A percentile compares a stretch with the other conserved stretches of the same genome.
Conservation (phyloP, 108 stramenopile genomes). For the Cyclotella baltica region DNA sequence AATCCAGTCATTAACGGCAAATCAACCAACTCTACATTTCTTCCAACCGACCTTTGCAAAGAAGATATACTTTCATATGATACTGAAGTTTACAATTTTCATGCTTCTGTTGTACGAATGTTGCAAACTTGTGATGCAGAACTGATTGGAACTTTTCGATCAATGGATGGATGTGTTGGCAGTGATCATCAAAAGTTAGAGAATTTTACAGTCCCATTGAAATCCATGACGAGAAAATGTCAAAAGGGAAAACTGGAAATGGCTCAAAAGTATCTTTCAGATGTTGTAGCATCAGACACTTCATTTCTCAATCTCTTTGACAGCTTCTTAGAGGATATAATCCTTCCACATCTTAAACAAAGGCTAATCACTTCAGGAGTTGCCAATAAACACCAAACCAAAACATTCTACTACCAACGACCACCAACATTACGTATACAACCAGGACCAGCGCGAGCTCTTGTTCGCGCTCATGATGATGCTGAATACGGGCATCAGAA, state of each 20-base stretch:
- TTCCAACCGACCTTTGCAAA: conserved; percentile 59
- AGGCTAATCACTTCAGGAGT: conserved; percentile 51
- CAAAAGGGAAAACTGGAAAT: conserved; percentile 72
- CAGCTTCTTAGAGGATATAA: conserved; percentile 64
- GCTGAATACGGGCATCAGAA: conserved; percentile 91
- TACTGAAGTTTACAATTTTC: conserved; percentile 59
- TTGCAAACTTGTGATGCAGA: conserved; percentile 61
- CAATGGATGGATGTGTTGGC: not conserved
- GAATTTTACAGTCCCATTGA: conserved; percentile 73
- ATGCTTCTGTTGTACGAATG: conserved; percentile 52
- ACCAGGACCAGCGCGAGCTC: conserved; percentile 82
- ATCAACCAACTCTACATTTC: conserved; percentile 66
- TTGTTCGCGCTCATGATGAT: conserved; percentile 85
- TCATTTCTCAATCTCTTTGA: conserved; percentile 79
- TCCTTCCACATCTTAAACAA: conserved; percentile 73
- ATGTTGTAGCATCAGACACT: conserved; percentile 59
- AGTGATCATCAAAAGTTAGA: conserved; percentile 47
- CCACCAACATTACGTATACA: conserved; percentile 91
- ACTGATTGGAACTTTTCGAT: conserved; percentile 61
- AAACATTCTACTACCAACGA: conserved; percentile 85
- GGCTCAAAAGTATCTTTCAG: conserved; percentile 84
- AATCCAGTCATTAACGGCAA: conserved; percentile 66
- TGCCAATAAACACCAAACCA: conserved; percentile 12
- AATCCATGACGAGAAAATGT: conserved; percentile 63
- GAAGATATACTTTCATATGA: conserved; percentile 63